Evolutionary conservation across 345 rosid species (phyloP), one percentile per base, ranked within the genome.

Genomic region (Garcia nutans): DNA sequence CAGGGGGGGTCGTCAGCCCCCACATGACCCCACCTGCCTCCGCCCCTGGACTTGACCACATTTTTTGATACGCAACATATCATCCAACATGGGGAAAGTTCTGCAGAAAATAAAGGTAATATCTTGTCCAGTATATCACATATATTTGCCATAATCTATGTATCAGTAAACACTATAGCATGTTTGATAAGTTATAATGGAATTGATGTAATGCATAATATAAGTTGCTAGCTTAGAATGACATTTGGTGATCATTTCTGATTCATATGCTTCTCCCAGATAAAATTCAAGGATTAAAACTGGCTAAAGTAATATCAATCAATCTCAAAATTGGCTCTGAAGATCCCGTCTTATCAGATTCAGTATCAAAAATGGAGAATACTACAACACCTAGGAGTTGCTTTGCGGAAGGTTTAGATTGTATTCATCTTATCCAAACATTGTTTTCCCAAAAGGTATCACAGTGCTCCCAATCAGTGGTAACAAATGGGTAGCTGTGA

Each of bases 401-500:
- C 79, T 77, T 11, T 65, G 77, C 68, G 76, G 78, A 60, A 77
- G 76, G 73, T 72, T 80, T 15, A 80, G 76, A 60, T 80, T 82
- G 16, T 80, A 80, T 62, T 10, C 75, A 61, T 8, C 26, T 13
- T 47, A 63, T 45, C 85, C 81, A 15, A 56, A 78, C 50, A 82
- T 76, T 70, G 68, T 28, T 60, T 80, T 82, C 10, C 79, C 85
- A 6, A 16, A 70, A 10, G 80, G 80, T 24, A 59, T 77, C 28
- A 85, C 84, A 24, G 65, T 82, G 45, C 63, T 85, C 47, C 84
- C 80, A 58, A 69, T 82, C 26, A 73, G 78, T 15, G 78, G 80
- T 12, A 26, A 72, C 49, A 75, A 31, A 65, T 85, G 87, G 87
- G 83, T 80, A 19, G 79, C 85, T 12, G 74, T 85, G 54, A 82